phyloP scores from a whole-genome alignment of 1,284 basidiomycete genomes.

The Pseudozyma pruni region DNA sequence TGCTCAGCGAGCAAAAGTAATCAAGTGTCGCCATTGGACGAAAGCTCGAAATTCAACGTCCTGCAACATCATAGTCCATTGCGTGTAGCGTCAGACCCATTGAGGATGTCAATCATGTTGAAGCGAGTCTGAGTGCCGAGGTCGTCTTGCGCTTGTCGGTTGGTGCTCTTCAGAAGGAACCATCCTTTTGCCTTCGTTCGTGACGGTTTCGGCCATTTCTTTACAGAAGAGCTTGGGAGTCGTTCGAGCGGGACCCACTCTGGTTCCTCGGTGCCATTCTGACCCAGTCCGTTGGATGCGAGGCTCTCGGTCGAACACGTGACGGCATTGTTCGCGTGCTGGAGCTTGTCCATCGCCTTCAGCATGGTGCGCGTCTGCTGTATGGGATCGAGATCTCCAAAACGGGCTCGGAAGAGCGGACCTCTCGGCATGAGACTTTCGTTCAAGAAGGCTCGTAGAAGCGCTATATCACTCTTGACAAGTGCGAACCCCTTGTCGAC shows the following conservation, averaged over 20 bases:
- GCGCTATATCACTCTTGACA: constrained; percentile 11
- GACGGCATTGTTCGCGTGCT: background rate
- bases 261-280: background rate
- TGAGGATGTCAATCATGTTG: constrained; percentile 14
- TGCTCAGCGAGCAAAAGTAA: constrained; percentile 44
- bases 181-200: background rate
- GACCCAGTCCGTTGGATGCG: background rate
- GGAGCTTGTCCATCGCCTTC: constrained; percentile 7
- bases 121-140: background rate
- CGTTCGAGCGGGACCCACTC: constrained; percentile 17
- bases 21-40: no score
- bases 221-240: constrained; percentile 3
- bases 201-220: background rate
- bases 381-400: constrained; percentile 5
- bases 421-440: constrained; percentile 6
- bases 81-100: background rate
- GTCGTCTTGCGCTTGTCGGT: background rate
- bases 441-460: constrained; percentile 14
- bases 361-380: constrained; percentile 3
- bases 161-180: background rate
- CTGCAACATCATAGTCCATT: background rate
- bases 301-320: background rate
- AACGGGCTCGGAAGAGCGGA: background rate
- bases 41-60: no score
- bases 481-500: constrained; percentile 6